Evolutionary conservation across 805 yeast species (phyloP).

Genomic region (Kodamaea sagamina): DNA sequence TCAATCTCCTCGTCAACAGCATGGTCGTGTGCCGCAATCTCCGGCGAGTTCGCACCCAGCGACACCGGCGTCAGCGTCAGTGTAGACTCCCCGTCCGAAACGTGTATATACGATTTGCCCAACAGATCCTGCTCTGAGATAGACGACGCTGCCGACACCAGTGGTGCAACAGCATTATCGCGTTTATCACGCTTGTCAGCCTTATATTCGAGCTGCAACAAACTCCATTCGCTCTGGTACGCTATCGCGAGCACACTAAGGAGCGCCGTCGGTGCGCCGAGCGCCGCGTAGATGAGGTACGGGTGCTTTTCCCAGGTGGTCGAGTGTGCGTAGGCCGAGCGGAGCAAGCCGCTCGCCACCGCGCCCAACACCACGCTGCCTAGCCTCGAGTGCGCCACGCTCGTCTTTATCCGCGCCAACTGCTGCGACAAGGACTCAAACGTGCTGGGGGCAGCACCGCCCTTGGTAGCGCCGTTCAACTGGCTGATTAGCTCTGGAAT

Average conservation of each 20-base stretch:
- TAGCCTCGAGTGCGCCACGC: constrained; percentile 26
- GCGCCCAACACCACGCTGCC: constrained; percentile 42
- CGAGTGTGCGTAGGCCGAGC: constrained; percentile 57
- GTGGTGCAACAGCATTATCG: constrained; percentile 2
- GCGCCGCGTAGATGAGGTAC: constrained; percentile 65
- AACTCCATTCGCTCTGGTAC: constrained; percentile 19
- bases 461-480: constrained; percentile 22
- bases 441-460: constrained; percentile 6
- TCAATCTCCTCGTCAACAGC: constrained; percentile 46
- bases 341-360: constrained; percentile 52
- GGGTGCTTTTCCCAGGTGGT: constrained; percentile 66
- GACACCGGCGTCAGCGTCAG: constrained; percentile 32
- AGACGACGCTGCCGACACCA: background rate
- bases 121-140: constrained; percentile 25
- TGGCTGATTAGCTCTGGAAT: constrained; percentile 31
- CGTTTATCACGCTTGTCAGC: too few species aligned
- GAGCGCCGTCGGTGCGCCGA: constrained; percentile 51
- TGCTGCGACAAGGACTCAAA: constrained; percentile 13
- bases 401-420: constrained; percentile 22
- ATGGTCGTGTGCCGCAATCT: constrained; percentile 15
- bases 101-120: constrained; percentile 44
- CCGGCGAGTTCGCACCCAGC: constrained; percentile 28
- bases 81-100: constrained; percentile 40
- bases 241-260: constrained; percentile 21
- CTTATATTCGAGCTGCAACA: constrained; percentile 15